Evolutionary conservation across 1,139 yeast genomes (phyloP).

Genomic region (Yamadazyma spencermartinsiae): DNA sequence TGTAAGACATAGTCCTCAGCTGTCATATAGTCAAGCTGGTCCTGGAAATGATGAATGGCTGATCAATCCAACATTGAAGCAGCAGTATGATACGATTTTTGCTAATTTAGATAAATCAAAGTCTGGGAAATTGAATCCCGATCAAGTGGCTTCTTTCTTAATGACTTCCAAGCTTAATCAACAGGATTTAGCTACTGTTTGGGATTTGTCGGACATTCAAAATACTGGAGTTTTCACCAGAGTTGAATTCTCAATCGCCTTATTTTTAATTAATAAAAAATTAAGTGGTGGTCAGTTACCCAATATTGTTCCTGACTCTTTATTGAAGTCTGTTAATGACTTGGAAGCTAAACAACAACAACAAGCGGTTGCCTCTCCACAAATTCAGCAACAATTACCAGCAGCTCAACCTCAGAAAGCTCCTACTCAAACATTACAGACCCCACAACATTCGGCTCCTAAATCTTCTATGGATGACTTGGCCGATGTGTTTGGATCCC

Average conservation of each 20-base stretch:
- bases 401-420: slow-evolving; percentile 21
- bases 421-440: slow-evolving; percentile 12
- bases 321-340: slow-evolving; percentile 39
- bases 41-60: slow-evolving; percentile 55
- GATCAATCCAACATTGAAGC: slow-evolving; percentile 66
- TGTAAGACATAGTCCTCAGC: slow-evolving; percentile 29
- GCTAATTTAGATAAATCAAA: slow-evolving; percentile 69
- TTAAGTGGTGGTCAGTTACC: slow-evolving; percentile 80
- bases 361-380: slow-evolving; percentile 14
- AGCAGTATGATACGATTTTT: slow-evolving; percentile 78
- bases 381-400: slow-evolving; percentile 19
- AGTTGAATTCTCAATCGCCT: slow-evolving; percentile 87
- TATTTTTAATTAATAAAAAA: slow-evolving; percentile 85
- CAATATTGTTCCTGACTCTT: slow-evolving; percentile 57
- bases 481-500: slow-evolving; percentile 56
- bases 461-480: slow-evolving; percentile 67
- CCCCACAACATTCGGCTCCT: slow-evolving; percentile 15
- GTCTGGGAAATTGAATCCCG: slow-evolving; percentile 66
- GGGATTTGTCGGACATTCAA: slow-evolving; percentile 94
- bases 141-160: slow-evolving; percentile 84
- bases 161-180: slow-evolving; percentile 86
- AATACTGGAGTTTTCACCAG: slow-evolving; percentile 81
- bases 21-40: slow-evolving; percentile 9
- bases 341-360: slow-evolving; percentile 11
- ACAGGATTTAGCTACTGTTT: slow-evolving; percentile 80